Base-by-base conservation (phyloP, 2,329 filamentous ascomycete species). In the Periconia sp. region DNA sequence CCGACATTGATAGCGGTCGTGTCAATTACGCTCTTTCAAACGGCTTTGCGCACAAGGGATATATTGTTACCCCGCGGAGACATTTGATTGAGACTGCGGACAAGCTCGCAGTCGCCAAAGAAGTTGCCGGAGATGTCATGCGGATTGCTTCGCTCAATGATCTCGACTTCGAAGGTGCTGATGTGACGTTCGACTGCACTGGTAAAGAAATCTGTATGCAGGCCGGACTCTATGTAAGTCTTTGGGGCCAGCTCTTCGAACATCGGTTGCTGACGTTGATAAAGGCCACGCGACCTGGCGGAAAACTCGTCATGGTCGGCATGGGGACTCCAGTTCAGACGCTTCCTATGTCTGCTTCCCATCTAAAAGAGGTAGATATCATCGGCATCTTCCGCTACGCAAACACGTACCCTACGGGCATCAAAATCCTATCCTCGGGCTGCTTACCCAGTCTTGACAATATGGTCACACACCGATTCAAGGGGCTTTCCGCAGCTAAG, bases 361-460 rank as follows among this genome's bases (percentile, higher is more conserved):
- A 79, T 21, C 53, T 81, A 47, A 73, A 78, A 23, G 79, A 82
- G 59, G 76, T 82, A 5, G 79, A 82, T 57, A 73, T 82, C 30
- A 74, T 81, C 35, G 79, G 79, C n/a, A 78, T 81, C 5, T 80
- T 81, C 63, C 69, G 79, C 31, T 82, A 82, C 46, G 77, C 78
- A 56, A 71, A 75, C 53, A 78, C 77, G 0, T 82, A 81, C 50
- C 77, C 78, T 0, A 73, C 71, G n/a, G 79, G 78, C 2, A 79
- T 82, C 59, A 73, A 73, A 49, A 61, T 81, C 49, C 64, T 81
- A 51, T 76, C 73, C 2, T 76, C 75, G 36, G 78, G 78, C 4
- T 72, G 73, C 40, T 59, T 81, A 28, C 72, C 72, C 13, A 72
- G 64, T 15, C 75, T 81, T 29, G 74, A 79, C 50, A 72, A 73